Evolutionary conservation across 1,139 yeast species (phyloP), one percentile per base, ranked within the genome.

Genomic region (Magnusiomyces sp.): DNA sequence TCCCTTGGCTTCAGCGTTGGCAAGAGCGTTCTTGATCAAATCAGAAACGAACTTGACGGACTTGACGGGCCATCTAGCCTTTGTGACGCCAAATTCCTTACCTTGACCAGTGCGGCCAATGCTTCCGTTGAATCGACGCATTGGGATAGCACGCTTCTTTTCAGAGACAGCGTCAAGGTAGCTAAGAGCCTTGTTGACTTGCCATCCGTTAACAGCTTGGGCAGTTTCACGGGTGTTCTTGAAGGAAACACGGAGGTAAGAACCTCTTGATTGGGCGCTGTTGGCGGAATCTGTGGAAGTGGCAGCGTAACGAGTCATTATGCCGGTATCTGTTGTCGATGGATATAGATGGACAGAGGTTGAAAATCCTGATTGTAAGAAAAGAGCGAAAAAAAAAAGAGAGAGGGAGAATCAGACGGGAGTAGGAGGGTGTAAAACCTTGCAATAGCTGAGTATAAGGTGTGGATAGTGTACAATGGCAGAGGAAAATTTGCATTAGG

Each of bases 61-160:
- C 86, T 94, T 92, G 63, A 81, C 95, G 72, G 99, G 99, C 99
- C 99, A 92, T 88, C 99, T 90, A 69, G 97, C 98, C 80, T 87
- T 90, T 82, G 97, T 89, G 73, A 89, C 96, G 77, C 97, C 98
- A 71, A 90, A 94, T 81, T 92, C 98, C 80, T 92, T 92, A 79
- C 97, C 99, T 80, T 92, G 98, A 66, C 94, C 95, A 68, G 98
- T 87, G 80, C 98, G 88, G 74, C 99, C 99, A 69, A 88, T 89
- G 68, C 96, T 88, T 65, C 84, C 80, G 80, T 85, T 85, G 80
- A 80, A 90, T 81, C 96, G 83, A 83, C 98, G 87, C 92, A 92
- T 89, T 73, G 99, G 99, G 69, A 94, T 88, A 69, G 97, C 98
- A 84, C 97, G 92, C 81, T 94, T 82, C 81, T 92, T 96, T 72